phyloP scores from a whole-genome alignment of 331 rosid species.

The Rosa hybrid region DNA sequence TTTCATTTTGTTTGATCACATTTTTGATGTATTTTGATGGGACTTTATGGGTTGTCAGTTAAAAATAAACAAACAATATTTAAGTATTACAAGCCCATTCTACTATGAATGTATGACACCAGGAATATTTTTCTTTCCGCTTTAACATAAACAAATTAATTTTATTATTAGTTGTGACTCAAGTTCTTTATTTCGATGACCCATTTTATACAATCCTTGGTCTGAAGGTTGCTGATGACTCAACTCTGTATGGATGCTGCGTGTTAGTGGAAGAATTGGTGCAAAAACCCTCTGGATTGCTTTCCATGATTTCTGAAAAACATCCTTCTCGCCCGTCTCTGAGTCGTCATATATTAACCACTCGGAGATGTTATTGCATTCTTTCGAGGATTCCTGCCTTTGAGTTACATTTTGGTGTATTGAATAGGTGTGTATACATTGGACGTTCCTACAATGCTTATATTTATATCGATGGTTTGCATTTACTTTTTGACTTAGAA shows the following conservation, averaged over 20 bases:
- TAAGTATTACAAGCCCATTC: not conserved
- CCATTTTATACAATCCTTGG: conserved; percentile 14
- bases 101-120: not conserved
- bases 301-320: conserved; percentile 72
- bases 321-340: conserved; percentile 53
- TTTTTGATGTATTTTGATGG: not conserved
- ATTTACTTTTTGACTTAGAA: not conserved
- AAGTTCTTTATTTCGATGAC: not conserved
- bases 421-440: conserved; percentile 61
- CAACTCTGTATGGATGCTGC: conserved; percentile 94
- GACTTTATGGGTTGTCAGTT: not conserved
- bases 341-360: conserved; percentile 78
- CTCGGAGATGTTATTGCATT: conserved; percentile 92
- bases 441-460: not conserved
- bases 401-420: conserved; percentile 92
- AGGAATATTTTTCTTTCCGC: not conserved
- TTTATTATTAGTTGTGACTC: not conserved
- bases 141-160: not conserved
- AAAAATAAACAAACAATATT: not conserved
- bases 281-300: conserved; percentile 85
- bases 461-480: not conserved
- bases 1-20: conserved; percentile 2
- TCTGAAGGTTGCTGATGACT: conserved; percentile 85
- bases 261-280: conserved; percentile 93
- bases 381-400: conserved; percentile 90